Base-by-base conservation (phyloP, 1,139 yeast genomes). In the Candida tropicalis region DNA sequence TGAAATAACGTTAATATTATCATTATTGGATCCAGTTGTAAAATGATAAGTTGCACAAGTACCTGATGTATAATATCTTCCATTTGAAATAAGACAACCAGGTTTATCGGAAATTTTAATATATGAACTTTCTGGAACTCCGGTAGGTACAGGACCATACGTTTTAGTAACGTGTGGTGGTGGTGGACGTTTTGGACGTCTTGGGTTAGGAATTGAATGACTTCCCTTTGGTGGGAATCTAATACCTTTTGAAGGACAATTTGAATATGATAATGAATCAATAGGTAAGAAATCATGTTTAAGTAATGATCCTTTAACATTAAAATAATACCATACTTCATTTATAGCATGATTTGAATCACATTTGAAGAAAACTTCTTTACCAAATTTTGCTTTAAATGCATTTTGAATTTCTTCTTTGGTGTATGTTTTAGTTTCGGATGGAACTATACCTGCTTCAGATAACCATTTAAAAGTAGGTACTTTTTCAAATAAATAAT, bases 291-390 rank as follows among this genome's bases (percentile, higher is more conserved):
- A 91, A 17, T 79, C 63, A 42, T 90, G 90, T 27, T 71, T 68
- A 29, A 79, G 69, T 10, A 91, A 73, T 0, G 97, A 81, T 0
- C 98, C 98, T 53, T 77, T 70, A 44, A 91, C 69, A 49, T 84
- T 77, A 66, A 87, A 93, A 66, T 79, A 91, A 65, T 91, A 93
- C 97, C 97, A 91, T 23, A 93, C 77, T 63, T 93, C 97, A 55
- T 82, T 87, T 36, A 93, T 65, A 0, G 89, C 91, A 44, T 80
- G 70, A 55, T 68, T 73, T 39, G 72, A 66, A 40, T 59, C 59
- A 68, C 97, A 90, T 52, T 82, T 81, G 59, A 91, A 79, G 57
- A 70, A 83, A 4, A 87, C 95, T 2, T 76, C 65, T 10, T 84
- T 87, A 20, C 70, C 70, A 56, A 82, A 84, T 43, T 80, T 78